Base-by-base conservation (phyloP, 192 early-diverging fungal genomes). In the Coemansia sp. region DNA sequence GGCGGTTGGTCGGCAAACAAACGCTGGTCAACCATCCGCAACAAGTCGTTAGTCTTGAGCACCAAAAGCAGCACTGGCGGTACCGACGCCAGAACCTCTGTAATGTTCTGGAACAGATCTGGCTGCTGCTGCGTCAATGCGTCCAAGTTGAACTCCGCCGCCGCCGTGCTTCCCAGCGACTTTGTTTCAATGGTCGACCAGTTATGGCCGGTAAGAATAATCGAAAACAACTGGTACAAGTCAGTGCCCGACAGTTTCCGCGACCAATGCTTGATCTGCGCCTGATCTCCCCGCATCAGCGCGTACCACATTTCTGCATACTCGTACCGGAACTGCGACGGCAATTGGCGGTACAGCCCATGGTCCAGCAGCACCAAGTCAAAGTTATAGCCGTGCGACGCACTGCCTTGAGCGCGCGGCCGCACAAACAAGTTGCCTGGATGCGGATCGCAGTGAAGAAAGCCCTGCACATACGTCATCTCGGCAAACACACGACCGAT, bases 371-470 rank as follows among this genome's bases (percentile, higher is more conserved):
- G 77, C 12, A 96, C 88, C 17, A 97, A 79, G 47, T 94, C 89
- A 81, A 97, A 97, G 69, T 96, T 95, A 59, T 79, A 78, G 44
- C 78, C 84, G 8, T 77, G 88, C 1, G 75, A 60, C 47, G 81
- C 74, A 71, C 55, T 65, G 21, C 22, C 44, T 15, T 36, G 44
- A 14, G 65, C n/a, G 14, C 70, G 68, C 36, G 89, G 86, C 9
- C 88, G 84, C 7, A 93, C 87, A 65, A 92, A 75, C 23, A 93
- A 62, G 71, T 97, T 97, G 8, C 95, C 94, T 9, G 94, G 92
- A 72, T 98, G 95, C 26, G 94, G 94, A 71, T 97, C 95, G 67
- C 93, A 94, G 75, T 97, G 95, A 11, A 91, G 85, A 59, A 86
- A 90, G 5, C 91, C 91, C 56, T 93, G 85, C 10, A 89, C 77